Base-by-base conservation (phyloP, 208 protist species). In the Acanthamoeba healyi region DNA sequence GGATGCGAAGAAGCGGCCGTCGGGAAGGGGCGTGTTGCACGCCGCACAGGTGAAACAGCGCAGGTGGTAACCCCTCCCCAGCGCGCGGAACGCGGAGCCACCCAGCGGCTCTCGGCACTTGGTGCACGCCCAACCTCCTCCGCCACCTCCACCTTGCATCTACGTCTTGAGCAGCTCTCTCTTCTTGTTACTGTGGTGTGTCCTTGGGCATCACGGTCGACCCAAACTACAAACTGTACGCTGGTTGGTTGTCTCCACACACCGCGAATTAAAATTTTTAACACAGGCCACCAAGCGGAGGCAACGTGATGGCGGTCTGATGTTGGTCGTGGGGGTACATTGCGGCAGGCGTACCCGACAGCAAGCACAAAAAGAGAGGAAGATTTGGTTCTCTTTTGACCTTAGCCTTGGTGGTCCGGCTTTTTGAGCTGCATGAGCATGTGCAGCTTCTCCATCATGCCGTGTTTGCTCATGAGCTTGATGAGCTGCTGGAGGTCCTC, bases 391-490 rank as follows among this genome's bases (percentile, higher is more conserved):
- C n/a, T n/a, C n/a, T n/a, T n/a, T n/a, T n/a, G n/a, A n/a, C n/a
- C n/a, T n/a, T 22, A 56, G 51, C 10, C 10, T 56, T 22, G 51
- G n/a, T n/a, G n/a, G 51, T 63, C 26, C 29, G 56, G 32, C 24
- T 40, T 54, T 17, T 54, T 84, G 40, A 29, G 24, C 14, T 84
- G 74, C 74, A 84, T 56, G 40, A 84, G 74, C 4, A 38, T 19
- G 24, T 54, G 74, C 34, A 87, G 46, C 46, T 87, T 87, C 29
- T 87, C 44, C 44, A 87, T 7, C 77, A 87, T 87, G 40, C 77
- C 77, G 34, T 51, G 77, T 44, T 87, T 87, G n/a, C n/a, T 38
- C 77, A 87, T 54, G 77, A 87, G 77, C 77, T 87, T 87, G 77
- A 87, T 6, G 77, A 87, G 77, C 46, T 61, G 44, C 46, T 51